These are phyloP conservation scores for Dacryopinax primogenitus DNA, from an alignment of 768 basidiomycete genomes.

Conservation along the genomic window DNA sequence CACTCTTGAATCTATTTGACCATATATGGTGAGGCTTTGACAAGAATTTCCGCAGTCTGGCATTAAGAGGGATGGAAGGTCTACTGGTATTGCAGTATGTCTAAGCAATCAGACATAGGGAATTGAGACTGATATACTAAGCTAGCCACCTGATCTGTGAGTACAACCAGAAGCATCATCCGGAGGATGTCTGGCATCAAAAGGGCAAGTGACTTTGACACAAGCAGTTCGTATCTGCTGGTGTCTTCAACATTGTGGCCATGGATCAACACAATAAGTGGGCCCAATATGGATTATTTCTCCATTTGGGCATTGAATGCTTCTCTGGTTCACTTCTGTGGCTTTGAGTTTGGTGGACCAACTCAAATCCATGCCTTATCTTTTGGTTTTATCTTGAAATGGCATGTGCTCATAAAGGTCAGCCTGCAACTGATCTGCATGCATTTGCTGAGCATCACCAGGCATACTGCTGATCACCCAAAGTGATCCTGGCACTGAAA, in stretches of 20 bases:
- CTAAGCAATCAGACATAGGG: not conserved
- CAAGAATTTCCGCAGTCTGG: not conserved
- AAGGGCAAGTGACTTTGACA: constrained; percentile 21
- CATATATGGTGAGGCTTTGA: not conserved
- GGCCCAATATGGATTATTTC: constrained; percentile 29
- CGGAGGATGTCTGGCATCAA: constrained; percentile 15
- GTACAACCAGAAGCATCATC: not conserved
- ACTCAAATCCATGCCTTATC: not conserved
- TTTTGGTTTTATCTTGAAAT: not conserved
- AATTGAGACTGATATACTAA: too few species aligned
- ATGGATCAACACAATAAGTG: constrained; percentile 41
- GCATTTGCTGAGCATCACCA: constrained; percentile 14
- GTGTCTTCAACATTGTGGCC: constrained; percentile 30
- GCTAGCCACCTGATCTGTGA: not conserved
- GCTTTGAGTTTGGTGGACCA: not conserved
- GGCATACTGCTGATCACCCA: constrained; percentile 32
- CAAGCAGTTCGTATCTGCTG: constrained; percentile 30
- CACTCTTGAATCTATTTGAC: not conserved
- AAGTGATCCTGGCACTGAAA: constrained; percentile 35
- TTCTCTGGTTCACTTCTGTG: not conserved
- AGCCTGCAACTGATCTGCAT: constrained; percentile 21
- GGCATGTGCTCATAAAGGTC: constrained; percentile 23
- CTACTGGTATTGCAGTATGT: not conserved
- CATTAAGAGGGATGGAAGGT: not conserved
- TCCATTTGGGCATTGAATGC: constrained; percentile 20